phyloP scores from a whole-genome alignment of 2,329 filamentous ascomycete genomes.

The Xylaria sp. region DNA sequence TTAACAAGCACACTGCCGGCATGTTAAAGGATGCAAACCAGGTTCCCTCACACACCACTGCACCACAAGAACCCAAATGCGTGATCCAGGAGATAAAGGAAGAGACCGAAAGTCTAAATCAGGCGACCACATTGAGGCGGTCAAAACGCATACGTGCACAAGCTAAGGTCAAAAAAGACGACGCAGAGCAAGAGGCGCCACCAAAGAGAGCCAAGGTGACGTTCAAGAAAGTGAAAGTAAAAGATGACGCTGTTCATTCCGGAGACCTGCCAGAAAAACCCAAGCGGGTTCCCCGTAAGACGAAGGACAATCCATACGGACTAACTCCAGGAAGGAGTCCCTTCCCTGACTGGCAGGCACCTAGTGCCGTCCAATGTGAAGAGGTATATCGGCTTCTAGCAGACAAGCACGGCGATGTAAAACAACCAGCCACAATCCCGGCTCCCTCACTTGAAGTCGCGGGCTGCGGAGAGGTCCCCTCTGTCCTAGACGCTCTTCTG shows the following conservation, averaged over 20 bases:
- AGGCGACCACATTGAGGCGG: slow-evolving; percentile 21
- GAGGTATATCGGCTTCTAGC: slow-evolving; percentile 74
- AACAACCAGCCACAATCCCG: slow-evolving; percentile 73
- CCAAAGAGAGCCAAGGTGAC: slow-evolving; percentile 32
- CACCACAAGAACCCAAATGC: not conserved
- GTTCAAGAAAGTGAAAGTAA: slow-evolving; percentile 8
- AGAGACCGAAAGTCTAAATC: not conserved
- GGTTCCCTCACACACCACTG: not conserved
- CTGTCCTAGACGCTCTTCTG: slow-evolving; percentile 63
- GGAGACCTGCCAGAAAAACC: slow-evolving; percentile 33
- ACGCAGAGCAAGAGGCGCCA: slow-evolving; percentile 1
- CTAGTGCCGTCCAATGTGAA: slow-evolving; percentile 74
- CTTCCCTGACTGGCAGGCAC: slow-evolving; percentile 73
- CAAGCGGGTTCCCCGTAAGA: slow-evolving; percentile 43
- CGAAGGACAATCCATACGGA: slow-evolving; percentile 58
- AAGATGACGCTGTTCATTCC: not conserved
- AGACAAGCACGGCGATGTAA: slow-evolving; percentile 71
- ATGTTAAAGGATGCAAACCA: not conserved
- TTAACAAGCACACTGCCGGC: not conserved
- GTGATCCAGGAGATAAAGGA: not conserved
- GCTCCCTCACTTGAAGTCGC: slow-evolving; percentile 75
- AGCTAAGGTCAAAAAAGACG: slow-evolving; percentile 8
- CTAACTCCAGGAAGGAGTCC: slow-evolving; percentile 68
- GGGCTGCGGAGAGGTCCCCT: slow-evolving; percentile 70
- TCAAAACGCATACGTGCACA: slow-evolving; percentile 28